Evolutionary conservation across 2,329 filamentous ascomycete species (phyloP).

Genomic region (Colletotrichum paranaense): DNA sequence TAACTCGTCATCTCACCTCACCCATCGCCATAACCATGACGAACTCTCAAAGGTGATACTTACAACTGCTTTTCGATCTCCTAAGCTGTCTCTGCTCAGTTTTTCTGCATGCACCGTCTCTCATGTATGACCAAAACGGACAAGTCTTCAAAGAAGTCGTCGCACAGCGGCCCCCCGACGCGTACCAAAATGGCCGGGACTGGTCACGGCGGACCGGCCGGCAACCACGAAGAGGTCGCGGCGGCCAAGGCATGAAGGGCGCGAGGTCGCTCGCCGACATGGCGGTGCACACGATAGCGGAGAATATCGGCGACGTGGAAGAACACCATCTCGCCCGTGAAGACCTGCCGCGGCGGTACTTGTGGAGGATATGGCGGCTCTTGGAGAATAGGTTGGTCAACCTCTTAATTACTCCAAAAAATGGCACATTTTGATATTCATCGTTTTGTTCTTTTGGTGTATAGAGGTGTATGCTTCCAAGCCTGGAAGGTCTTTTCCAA

Average conservation of each 20-base stretch:
- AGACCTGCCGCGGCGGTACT: constrained; percentile 46
- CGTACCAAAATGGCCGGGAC: constrained; percentile 41
- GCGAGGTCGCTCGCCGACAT: constrained; percentile 52
- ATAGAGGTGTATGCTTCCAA: constrained; percentile 50
- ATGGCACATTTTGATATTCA: not conserved
- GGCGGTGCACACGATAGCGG: constrained; percentile 49
- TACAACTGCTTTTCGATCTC: not conserved
- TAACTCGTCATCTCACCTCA: constrained; percentile 4
- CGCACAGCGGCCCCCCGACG: constrained; percentile 42
- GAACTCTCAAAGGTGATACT: not conserved
- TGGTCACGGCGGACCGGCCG: constrained; percentile 49
- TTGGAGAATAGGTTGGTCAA: constrained; percentile 51
- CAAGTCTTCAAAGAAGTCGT: constrained; percentile 52
- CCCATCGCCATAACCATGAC: not conserved
- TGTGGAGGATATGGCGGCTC: constrained; percentile 53
- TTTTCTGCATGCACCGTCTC: not conserved
- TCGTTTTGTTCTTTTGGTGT: not conserved
- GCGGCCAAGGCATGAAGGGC: constrained; percentile 41
- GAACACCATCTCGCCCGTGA: constrained; percentile 45
- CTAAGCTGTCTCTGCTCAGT: not conserved
- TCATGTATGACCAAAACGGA: constrained; percentile 49
- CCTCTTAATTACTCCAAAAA: too few species aligned
- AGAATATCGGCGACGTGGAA: constrained; percentile 50
- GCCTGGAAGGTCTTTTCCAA: constrained; percentile 54
- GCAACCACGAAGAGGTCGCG: constrained; percentile 39